Conservation (phyloP, 2,329 filamentous ascomycete species). For the Rutstroemia sp. region DNA sequence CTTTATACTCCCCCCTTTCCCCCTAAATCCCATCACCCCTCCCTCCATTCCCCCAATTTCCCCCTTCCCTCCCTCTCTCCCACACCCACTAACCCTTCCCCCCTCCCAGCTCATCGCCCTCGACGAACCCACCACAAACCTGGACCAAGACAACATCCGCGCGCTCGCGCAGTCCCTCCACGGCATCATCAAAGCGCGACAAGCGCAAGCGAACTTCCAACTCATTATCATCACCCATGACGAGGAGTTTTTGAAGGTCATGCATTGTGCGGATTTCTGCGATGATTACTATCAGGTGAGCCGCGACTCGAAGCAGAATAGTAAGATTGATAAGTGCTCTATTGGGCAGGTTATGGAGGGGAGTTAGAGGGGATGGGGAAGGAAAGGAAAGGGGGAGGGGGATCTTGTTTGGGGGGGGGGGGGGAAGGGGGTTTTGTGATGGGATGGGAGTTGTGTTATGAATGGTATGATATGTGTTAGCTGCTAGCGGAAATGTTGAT, state of each 20-base stretch:
- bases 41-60: background rate
- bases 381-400: background rate
- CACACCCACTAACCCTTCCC: background rate
- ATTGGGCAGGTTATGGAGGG: slow-evolving; percentile 6
- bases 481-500: too few relatives aligned
- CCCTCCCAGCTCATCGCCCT: slow-evolving; percentile 70
- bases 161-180: slow-evolving; percentile 79
- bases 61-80: background rate
- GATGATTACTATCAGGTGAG: slow-evolving; percentile 87
- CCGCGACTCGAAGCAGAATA: slow-evolving; percentile 79
- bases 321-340: slow-evolving; percentile 57
- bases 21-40: too few relatives aligned
- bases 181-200: slow-evolving; percentile 75
- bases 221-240: slow-evolving; percentile 98
- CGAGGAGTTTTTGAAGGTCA: slow-evolving; percentile 87
- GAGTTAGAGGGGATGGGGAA: background rate
- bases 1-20: too few relatives aligned
- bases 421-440: too few relatives aligned
- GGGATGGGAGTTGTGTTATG: background rate
- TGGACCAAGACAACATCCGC: slow-evolving; percentile 91
- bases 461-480: background rate
- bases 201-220: slow-evolving; percentile 90
- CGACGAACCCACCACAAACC: slow-evolving; percentile 95
- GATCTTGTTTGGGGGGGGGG: too few relatives aligned
- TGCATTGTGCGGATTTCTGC: slow-evolving; percentile 89